Evolutionary conservation across 257 asterid species (phyloP), one percentile per base, ranked within the genome.

Genomic region (Gentiana straminea): DNA sequence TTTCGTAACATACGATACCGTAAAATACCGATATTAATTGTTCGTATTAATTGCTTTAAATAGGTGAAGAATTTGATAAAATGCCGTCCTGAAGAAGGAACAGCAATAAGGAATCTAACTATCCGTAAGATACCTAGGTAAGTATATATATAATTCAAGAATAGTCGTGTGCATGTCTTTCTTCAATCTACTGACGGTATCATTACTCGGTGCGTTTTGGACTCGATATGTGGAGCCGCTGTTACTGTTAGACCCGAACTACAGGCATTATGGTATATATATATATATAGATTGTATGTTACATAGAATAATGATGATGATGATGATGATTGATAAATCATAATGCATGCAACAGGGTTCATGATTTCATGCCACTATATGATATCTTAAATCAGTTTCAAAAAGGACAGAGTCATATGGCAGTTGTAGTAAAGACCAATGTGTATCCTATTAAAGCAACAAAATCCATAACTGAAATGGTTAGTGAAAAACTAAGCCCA

Each of bases 101-200:
- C 69, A 2, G 77, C 78, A 15, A 60, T 84, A 46, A 77, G 67
- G 57, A 63, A 66, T 63, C 62, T 82, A 36, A 77, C 75, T 3
- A 75, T 81, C 58, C 70, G 91, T 64, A 84, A 74, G 63, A 77
- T 84, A n/a, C 88, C 71, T 35, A 79, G 86, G 90, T 81, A 77
- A 35, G 44, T 36, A 47, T 2, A 15, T 61, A 24, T 24, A 24
- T 34, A 33, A 57, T 2, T 33, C 33, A 24, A 57, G 37, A 9
- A 35, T 44, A 43, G 3, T 39, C 3, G 8, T 32, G 62, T 45
- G n/a, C n/a, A n/a, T n/a, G 24, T 24, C 24, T 24, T 24, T 24
- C 24, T 24, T 24, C 24, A 24, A 24, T 24, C 24, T 24, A 24
- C 24, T 24, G 24, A 24, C 24, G 24, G 24, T 24, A 24, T 36